phyloP scores from a whole-genome alignment of 2,329 filamentous ascomycete genomes.

The Pseudogymnoascus sp. region DNA sequence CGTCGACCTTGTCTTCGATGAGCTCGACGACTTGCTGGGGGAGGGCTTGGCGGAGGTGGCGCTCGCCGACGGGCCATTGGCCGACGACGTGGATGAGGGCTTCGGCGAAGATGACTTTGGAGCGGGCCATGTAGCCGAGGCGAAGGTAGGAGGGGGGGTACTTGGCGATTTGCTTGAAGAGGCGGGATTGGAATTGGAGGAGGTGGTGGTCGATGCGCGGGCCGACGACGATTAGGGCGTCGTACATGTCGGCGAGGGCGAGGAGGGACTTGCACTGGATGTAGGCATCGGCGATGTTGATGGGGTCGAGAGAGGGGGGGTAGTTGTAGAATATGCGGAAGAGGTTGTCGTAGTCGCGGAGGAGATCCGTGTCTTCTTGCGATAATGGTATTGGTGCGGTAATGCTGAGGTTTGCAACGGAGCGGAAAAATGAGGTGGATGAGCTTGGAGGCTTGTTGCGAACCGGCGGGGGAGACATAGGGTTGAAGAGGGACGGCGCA shows the following conservation, averaged over 20 bases:
- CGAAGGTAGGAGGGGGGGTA: slow-evolving; percentile 90
- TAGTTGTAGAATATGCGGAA: slow-evolving; percentile 97
- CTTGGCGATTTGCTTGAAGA: slow-evolving; percentile 96
- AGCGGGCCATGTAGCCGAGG: slow-evolving; percentile 76
- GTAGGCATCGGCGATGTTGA: slow-evolving; percentile 89
- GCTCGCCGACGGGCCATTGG: slow-evolving; percentile 78
- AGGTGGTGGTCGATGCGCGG: slow-evolving; percentile 89
- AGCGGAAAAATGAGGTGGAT: slow-evolving; percentile 71
- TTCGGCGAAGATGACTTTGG: slow-evolving; percentile 76
- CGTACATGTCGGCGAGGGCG: slow-evolving; percentile 86
- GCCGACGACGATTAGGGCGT: slow-evolving; percentile 78
- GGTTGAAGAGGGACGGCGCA: slow-evolving; percentile 44
- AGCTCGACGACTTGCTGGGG: slow-evolving; percentile 74
- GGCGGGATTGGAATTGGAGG: slow-evolving; percentile 77
- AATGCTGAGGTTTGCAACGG: slow-evolving; percentile 68
- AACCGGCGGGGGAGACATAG: slow-evolving; percentile 40
- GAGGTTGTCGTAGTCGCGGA: slow-evolving; percentile 91
- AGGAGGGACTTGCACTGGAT: slow-evolving; percentile 89
- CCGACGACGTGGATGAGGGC: slow-evolving; percentile 90
- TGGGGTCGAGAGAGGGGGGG: slow-evolving; percentile 66
- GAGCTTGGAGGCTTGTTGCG: slow-evolving; percentile 55
- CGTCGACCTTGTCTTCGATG: slow-evolving; percentile 91
- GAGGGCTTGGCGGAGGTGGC: slow-evolving; percentile 64
- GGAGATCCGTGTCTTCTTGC: slow-evolving; percentile 61
- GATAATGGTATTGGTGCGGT: slow-evolving; percentile 34